Evolutionary conservation across 805 yeast species (phyloP), one percentile per base, ranked within the genome.

Genomic region (Kuraishia ogatae): DNA sequence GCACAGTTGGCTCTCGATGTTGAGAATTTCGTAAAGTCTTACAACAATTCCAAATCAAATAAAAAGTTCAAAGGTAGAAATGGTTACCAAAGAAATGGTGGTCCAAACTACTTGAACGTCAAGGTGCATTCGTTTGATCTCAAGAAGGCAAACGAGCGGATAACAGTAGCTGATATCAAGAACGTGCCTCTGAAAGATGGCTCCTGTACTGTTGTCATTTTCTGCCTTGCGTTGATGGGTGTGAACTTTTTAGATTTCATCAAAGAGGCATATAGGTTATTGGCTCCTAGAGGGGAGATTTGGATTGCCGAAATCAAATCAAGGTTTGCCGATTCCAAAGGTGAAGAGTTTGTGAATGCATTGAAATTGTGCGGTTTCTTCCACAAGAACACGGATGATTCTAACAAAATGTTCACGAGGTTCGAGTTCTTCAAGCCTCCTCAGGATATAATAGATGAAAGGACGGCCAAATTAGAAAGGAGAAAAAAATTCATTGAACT

Each of bases 291-390:
- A 57, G 98, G 99, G 26, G 97, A 93, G 67, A 72, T 94, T 51
- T 94, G 99, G 99, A 90, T 94, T 51, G 94, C 98, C 1, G 99
- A 94, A 67, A 94, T 94, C 71, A 93, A 93, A 70, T 89, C 97
- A 1, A 77, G 99, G 64, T 89, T 94, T 63, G 73, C 81, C 6
- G 97, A 91, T 63, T 82, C 68, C 59, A 80, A 80, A 53, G 93
- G 93, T 17, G 79, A 79, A n/a, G 92, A 87, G 62, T 94, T 94
- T 70, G 89, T 86, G 13, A 81, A 87, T 23, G 83, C 87, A 1
- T 75, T 94, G 62, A 90, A 90, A 66, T 70, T 81, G 53, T 69
- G 81, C 59, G 99, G 98, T 0, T 89, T 94, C 61, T 87, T 87
- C 73, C 97, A 90, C 71, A 88, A 88, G 66, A 79, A 79, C 53